A percentile compares a stretch with the other conserved stretches of the same genome.
Conservation (phyloP, 78 protist genomes). For the Dictyostelium purpureum region DNA sequence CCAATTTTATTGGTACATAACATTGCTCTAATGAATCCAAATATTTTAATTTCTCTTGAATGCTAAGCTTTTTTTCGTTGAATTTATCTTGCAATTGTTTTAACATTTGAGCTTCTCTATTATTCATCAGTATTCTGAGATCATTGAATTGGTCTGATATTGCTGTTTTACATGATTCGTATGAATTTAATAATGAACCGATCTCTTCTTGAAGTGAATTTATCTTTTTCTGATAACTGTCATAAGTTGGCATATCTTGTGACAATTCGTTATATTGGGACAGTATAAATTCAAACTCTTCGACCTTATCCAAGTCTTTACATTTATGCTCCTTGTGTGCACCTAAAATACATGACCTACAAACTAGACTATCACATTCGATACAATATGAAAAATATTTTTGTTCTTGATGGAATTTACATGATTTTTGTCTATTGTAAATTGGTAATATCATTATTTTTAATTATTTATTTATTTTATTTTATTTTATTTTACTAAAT, state of each 20-base stretch:
- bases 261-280: not conserved
- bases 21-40: slow-evolving; percentile 1
- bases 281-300: not conserved
- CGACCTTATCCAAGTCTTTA: not conserved
- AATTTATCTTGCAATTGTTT: slow-evolving; percentile 4
- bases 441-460: not conserved
- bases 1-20: not conserved
- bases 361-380: slow-evolving; percentile 17
- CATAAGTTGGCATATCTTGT: not conserved
- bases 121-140: not conserved
- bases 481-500: too few relatives aligned
- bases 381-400: slow-evolving; percentile 19
- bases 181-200: not conserved
- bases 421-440: slow-evolving; percentile 14
- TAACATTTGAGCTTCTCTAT: not conserved
- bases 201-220: slow-evolving; percentile 8
- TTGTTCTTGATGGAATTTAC: slow-evolving; percentile 9
- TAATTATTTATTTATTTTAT: not conserved
- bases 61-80: not conserved
- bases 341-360: not conserved
- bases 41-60: slow-evolving; percentile 15
- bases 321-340: not conserved
- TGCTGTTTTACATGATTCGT: slow-evolving; percentile 13
- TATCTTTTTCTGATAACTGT: not conserved
- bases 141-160: slow-evolving; percentile 1